Percentiles rank a stretch among this genome's conserved stretches.
These are phyloP conservation scores for Alternaria dauci DNA, from an alignment of 2,329 filamentous ascomycete species.

Conservation along the genomic window DNA sequence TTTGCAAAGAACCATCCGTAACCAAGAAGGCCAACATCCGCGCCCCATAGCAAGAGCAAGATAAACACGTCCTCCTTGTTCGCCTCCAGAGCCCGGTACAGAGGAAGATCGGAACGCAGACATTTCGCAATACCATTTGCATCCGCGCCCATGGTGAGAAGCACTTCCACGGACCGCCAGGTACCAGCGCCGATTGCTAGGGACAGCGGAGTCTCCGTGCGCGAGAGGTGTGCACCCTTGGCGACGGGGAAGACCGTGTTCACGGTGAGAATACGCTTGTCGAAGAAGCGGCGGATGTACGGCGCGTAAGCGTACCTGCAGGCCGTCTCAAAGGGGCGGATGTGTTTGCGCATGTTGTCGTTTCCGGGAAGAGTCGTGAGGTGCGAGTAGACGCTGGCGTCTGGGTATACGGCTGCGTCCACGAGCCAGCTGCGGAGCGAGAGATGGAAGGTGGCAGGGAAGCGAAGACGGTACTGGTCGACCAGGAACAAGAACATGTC, in stretches of 20 bases:
- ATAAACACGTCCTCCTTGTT: too few relatives aligned
- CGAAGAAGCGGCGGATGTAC: neutral
- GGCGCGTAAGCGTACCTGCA: neutral
- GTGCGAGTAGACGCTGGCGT: neutral
- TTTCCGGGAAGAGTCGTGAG: neutral
- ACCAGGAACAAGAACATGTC: neutral
- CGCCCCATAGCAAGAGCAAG: too few relatives aligned
- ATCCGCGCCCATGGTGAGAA: too few relatives aligned
- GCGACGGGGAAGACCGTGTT: neutral
- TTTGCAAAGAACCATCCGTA: too few relatives aligned
- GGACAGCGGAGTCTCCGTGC: neutral
- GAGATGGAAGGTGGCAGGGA: neutral
- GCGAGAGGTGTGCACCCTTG: neutral
- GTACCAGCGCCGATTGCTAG: too few relatives aligned
- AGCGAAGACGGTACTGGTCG: neutral
- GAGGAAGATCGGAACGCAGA: too few relatives aligned
- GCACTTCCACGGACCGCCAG: too few relatives aligned
- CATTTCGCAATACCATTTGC: too few relatives aligned
- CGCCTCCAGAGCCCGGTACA: too few relatives aligned
- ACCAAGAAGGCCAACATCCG: too few relatives aligned
- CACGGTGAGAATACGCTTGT: neutral
- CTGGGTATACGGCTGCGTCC: neutral
- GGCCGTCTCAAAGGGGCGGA: neutral
- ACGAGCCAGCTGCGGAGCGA: neutral
- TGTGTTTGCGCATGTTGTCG: neutral